Evolutionary conservation across 2,329 filamentous ascomycete species (phyloP), one percentile per base, ranked within the genome.

Genomic region (Diaporthe sp.): DNA sequence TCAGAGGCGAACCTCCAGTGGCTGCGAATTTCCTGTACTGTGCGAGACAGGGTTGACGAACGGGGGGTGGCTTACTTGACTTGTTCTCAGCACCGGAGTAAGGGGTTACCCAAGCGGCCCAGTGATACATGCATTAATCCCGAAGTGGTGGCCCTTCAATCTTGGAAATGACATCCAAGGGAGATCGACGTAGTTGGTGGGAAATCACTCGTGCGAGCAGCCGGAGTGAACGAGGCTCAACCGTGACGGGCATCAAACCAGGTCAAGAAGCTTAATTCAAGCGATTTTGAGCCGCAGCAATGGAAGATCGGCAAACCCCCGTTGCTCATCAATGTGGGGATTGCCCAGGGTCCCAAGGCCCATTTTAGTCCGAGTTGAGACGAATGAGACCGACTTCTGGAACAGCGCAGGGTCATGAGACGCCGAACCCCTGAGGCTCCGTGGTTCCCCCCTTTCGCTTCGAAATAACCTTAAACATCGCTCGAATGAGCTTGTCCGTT

Each of bases 391-490:
- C 22, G 30, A 35, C 13, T 32, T 66, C 44, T 66, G 63, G 63
- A 66, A 66, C 63, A 51, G 44, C 44, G 44, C 63, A 51, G 42
- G 63, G 63, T 37, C 32, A 27, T 66, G 63, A 66, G 63, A 66
- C 63, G 44, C 63, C 44, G 63, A 66, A 51, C 63, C 63, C 63
- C 63, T 66, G 44, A 51, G 63, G 30, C 30, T 3, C 42, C 42
- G 15, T 17, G 42, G 15, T 7, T 17, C 17, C 61, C 63, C 30
- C 44, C 13, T 51, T 51, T 66, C 61, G 61, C 61, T 66, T 50
- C 61, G 42, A 66, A 51, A 51, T 66, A 66, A 51, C 63, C 63
- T 66, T 66, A 66, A 66, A 66, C 63, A 66, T 27, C 44, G 63
- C 44, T 51, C 63, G 63, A 66, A 66, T 66, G 44, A 39, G 25